phyloP scores from a whole-genome alignment of 169 alveolate species.

The Amoebophrya sp. region DNA sequence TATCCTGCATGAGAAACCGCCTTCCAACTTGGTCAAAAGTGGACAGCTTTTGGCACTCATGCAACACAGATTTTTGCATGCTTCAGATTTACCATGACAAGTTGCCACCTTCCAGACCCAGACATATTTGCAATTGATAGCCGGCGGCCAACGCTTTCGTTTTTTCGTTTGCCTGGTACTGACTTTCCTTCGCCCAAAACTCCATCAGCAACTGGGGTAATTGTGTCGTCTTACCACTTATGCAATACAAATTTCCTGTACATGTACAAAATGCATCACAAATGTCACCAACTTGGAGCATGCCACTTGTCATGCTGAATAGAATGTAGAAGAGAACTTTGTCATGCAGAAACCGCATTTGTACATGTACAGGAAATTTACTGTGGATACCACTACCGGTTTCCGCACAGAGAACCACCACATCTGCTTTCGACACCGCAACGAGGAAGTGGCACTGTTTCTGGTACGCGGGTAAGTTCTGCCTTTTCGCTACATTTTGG shows the following conservation, averaged over 20 bases:
- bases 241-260: no score
- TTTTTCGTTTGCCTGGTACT: no score
- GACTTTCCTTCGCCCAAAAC: no score
- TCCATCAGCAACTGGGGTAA: neutral
- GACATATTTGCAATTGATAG: neutral
- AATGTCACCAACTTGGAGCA: no score
- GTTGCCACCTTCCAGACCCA: neutral
- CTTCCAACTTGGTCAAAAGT: neutral
- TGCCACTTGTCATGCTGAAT: no score
- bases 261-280: no score
- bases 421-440: neutral
- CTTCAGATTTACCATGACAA: neutral
- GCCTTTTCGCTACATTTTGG: neutral
- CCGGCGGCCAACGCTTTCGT: no score
- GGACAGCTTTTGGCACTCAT: neutral
- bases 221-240: neutral
- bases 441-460: neutral
- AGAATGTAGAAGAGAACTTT: no score
- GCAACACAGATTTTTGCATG: no score
- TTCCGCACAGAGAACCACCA: neutral
- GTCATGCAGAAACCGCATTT: no score
- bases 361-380: no score
- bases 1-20: neutral
- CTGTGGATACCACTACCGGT: no score
- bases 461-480: neutral